phyloP scores from a whole-genome alignment of 148 eudicot genomes.

The Chenopodium quinoa region DNA sequence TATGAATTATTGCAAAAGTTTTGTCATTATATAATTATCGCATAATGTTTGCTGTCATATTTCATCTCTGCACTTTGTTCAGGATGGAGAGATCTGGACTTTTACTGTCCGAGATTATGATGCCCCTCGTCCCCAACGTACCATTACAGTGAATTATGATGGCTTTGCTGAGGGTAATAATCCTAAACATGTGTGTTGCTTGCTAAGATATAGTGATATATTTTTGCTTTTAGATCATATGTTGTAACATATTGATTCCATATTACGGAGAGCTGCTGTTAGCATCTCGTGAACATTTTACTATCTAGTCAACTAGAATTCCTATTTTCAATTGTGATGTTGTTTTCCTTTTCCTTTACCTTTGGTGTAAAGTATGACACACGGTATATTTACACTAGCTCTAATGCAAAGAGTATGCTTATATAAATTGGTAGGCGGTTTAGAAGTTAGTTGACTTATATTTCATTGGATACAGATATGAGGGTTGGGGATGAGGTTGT shows the following conservation, averaged over 20 bases:
- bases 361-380: background rate
- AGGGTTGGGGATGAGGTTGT: constrained; percentile 84
- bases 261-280: background rate
- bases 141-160: constrained; percentile 81
- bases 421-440: background rate
- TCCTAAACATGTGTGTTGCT: background rate
- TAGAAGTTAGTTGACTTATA: constrained; percentile 5
- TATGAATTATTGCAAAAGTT: background rate
- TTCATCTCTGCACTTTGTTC: constrained; percentile 30
- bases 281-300: background rate
- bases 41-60: background rate
- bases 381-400: background rate
- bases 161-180: constrained; percentile 90
- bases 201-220: background rate
- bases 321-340: background rate
- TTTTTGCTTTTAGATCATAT: background rate
- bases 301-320: background rate
- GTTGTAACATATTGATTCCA: background rate
- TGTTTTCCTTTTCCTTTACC: background rate
- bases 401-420: background rate
- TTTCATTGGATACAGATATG: constrained; percentile 51
- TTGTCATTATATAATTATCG: background rate
- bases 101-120: constrained; percentile 87
- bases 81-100: constrained; percentile 98
- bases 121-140: constrained; percentile 69